These are phyloP conservation scores for Tylopilus rubrobrunneus DNA, from an alignment of 768 basidiomycete genomes.

Conservation along the genomic window DNA sequence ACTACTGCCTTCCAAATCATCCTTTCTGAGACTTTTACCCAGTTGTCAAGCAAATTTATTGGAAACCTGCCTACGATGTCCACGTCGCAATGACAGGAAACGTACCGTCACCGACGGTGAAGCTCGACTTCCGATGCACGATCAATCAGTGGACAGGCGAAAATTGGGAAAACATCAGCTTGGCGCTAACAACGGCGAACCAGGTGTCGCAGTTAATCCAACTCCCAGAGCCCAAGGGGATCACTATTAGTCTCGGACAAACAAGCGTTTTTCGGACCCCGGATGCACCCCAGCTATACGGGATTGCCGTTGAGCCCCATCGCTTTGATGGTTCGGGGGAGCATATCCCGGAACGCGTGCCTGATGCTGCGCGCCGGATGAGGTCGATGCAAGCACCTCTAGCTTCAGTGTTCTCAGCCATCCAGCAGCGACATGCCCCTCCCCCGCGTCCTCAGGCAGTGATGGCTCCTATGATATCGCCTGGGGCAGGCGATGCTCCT, in stretches of 20 bases:
- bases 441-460: no score
- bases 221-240: constrained; percentile 22
- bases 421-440: no score
- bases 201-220: constrained; percentile 15
- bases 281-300: no score
- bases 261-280: neutral
- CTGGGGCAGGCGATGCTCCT: no score
- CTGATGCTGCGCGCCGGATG: no score
- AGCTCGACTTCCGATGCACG: constrained; percentile 28
- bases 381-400: no score
- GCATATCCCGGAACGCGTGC: no score
- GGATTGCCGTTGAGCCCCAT: no score
- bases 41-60: constrained; percentile 16
- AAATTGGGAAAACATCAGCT: constrained; percentile 25
- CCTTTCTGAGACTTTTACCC: neutral
- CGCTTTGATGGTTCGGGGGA: no score
- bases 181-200: constrained; percentile 25
- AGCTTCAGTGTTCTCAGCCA: no score
- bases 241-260: constrained; percentile 9
- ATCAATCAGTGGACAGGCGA: constrained; percentile 30
- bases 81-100: constrained; percentile 9
- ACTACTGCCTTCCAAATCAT: neutral
- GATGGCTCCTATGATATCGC: no score
- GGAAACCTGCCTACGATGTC: constrained; percentile 21
- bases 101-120: constrained; percentile 13